Percentiles rank a stretch among this genome's conserved stretches.
Conservation (phyloP, 2,329 filamentous ascomycete genomes). For the Calycina herbarum region DNA sequence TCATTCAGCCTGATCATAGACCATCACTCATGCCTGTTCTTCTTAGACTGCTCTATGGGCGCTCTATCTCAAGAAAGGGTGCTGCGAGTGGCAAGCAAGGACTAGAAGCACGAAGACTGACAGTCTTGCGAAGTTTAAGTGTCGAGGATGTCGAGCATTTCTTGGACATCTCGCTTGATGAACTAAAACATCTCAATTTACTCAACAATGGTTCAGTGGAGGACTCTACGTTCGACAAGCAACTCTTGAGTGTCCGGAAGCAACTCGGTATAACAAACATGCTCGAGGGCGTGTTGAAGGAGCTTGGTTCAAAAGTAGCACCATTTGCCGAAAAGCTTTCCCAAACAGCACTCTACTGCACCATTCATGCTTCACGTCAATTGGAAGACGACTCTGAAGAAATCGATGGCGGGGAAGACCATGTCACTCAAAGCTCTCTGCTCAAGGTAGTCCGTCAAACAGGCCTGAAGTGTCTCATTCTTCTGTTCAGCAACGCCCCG, state of each 20-base stretch:
- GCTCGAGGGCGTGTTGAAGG: constrained; percentile 81
- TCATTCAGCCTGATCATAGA: constrained; percentile 73
- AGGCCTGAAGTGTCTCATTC: constrained; percentile 79
- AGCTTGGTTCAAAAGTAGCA: constrained; percentile 72
- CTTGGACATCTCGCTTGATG: constrained; percentile 76
- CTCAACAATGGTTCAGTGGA: constrained; percentile 42
- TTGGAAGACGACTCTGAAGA: constrained; percentile 43
- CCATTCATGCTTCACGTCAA: constrained; percentile 67
- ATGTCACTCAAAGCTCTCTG: constrained; percentile 51
- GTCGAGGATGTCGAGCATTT: constrained; percentile 77
- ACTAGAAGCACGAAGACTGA: constrained; percentile 77
- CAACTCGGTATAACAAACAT: constrained; percentile 92
- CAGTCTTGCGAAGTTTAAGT: constrained; percentile 75
- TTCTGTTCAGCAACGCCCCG: constrained; percentile 73
- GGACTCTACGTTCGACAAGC: constrained; percentile 52
- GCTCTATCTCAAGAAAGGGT: constrained; percentile 80
- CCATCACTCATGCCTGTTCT: constrained; percentile 78
- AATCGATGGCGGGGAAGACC: constrained; percentile 35
- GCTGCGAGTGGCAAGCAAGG: constrained; percentile 75
- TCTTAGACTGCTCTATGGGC: constrained; percentile 83
- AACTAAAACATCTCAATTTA: constrained; percentile 62
- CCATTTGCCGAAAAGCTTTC: constrained; percentile 69
- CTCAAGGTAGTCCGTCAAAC: constrained; percentile 66
- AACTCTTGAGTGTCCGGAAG: constrained; percentile 68
- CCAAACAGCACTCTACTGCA: constrained; percentile 78